These are phyloP conservation scores for Sclerospora graminicola DNA, from an alignment of 352 stramenopile species.

Conservation along the genomic window DNA sequence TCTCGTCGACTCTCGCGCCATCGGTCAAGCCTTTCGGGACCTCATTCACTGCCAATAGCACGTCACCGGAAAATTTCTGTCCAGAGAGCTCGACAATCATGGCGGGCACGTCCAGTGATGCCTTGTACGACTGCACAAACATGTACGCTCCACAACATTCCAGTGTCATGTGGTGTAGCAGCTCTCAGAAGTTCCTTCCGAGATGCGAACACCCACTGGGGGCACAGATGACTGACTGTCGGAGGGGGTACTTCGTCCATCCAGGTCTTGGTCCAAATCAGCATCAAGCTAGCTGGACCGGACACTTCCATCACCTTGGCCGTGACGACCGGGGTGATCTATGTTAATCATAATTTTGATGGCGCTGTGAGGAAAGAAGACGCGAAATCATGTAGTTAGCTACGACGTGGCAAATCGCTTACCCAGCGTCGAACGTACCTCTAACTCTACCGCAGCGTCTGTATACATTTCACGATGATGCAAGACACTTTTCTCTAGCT, in stretches of 20 bases:
- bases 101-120: slow-evolving; percentile 11
- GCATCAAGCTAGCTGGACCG: no score
- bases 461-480: slow-evolving; percentile 73
- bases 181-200: no score
- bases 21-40: slow-evolving; percentile 14
- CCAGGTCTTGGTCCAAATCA: no score
- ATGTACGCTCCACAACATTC: slow-evolving; percentile 24
- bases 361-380: slow-evolving; percentile 37
- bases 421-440: slow-evolving; percentile 27
- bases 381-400: neutral
- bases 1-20: slow-evolving; percentile 25
- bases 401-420: slow-evolving; percentile 3
- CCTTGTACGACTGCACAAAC: slow-evolving; percentile 37
- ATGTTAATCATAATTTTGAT: no score
- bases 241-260: no score
- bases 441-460: slow-evolving; percentile 60
- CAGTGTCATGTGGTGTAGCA: no score
- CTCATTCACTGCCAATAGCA: slow-evolving; percentile 49
- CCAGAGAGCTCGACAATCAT: slow-evolving; percentile 42
- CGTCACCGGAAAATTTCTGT: slow-evolving; percentile 59
- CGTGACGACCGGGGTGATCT: no score
- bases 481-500: slow-evolving; percentile 75
- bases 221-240: no score
- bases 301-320: no score
- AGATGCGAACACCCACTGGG: no score